Conservation (phyloP, 2,329 filamentous ascomycete genomes). For the Fusarium sp. region DNA sequence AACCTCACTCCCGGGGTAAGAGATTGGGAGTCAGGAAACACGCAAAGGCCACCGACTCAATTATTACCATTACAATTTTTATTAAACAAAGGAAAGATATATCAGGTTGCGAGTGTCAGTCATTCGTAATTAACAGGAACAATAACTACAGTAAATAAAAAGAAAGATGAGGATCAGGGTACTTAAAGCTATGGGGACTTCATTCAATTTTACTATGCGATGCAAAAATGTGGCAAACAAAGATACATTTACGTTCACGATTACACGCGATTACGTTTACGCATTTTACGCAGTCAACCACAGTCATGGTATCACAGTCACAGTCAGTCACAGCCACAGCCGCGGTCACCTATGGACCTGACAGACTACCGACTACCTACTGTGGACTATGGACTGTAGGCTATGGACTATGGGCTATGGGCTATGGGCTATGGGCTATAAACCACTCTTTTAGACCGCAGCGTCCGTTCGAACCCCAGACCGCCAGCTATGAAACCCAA, state of each 20-base stretch:
- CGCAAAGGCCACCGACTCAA: no score
- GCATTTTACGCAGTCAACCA: no score
- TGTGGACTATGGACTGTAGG: no score
- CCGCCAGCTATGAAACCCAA: background rate
- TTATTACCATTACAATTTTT: background rate
- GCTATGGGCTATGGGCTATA: background rate
- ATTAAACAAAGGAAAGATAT: no score
- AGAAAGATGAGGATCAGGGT: no score
- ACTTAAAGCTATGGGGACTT: no score
- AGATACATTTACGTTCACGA: background rate
- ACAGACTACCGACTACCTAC: background rate
- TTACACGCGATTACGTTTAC: no score
- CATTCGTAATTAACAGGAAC: no score
- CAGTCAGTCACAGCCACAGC: background rate
- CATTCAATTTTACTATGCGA: no score
- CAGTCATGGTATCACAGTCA: background rate
- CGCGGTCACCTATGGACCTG: background rate
- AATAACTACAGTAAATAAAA: no score
- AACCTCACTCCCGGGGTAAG: no score
- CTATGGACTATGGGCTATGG: background rate
- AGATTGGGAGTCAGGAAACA: background rate
- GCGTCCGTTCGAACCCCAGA: background rate
- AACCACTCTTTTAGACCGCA: rapidly evolving
- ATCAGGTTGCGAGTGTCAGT: no score
- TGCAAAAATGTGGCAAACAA: background rate